Percentiles rank a stretch among this genome's conserved stretches.
These are phyloP conservation scores for Alloascoidea africana DNA, from an alignment of 805 yeast genomes.

Conservation along the genomic window DNA sequence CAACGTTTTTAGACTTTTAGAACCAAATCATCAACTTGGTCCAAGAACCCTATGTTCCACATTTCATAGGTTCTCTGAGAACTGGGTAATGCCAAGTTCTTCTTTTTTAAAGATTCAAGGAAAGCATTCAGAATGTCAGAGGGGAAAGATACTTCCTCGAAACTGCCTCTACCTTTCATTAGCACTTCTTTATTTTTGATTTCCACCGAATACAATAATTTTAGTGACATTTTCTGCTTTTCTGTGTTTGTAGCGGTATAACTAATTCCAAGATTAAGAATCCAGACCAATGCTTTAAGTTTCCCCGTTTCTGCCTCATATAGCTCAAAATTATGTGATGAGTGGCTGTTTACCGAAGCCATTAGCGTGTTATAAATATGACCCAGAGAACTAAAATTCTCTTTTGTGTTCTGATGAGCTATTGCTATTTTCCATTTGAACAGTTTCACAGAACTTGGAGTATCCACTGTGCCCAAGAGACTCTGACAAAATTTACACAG, in stretches of 20 bases:
- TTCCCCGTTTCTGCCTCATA: slow-evolving; percentile 8
- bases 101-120: slow-evolving; percentile 11
- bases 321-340: slow-evolving; percentile 21
- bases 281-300: slow-evolving; percentile 26
- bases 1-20: too few relatives aligned
- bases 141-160: slow-evolving; percentile 23
- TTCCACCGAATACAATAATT: slow-evolving; percentile 28
- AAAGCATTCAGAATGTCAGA: slow-evolving; percentile 17
- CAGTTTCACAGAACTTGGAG: slow-evolving; percentile 15
- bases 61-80: slow-evolving; percentile 9
- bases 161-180: slow-evolving; percentile 20
- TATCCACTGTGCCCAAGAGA: slow-evolving; percentile 6
- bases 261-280: slow-evolving; percentile 28
- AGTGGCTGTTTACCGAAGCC: slow-evolving; percentile 27
- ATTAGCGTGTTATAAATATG: slow-evolving; percentile 17
- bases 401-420: slow-evolving; percentile 6
- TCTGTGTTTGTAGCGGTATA: slow-evolving; percentile 12
- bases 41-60: slow-evolving; percentile 18
- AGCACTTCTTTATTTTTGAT: slow-evolving; percentile 14
- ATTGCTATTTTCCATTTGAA: slow-evolving; percentile 43
- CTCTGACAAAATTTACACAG: slow-evolving; percentile 6
- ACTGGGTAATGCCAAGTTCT: slow-evolving; percentile 22
- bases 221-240: slow-evolving; percentile 19
- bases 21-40: slow-evolving; percentile 4
- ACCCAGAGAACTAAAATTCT: slow-evolving; percentile 23